Conservation (phyloP, 495 filamentous ascomycete species). For the Penicillium dipodomyicola region DNA sequence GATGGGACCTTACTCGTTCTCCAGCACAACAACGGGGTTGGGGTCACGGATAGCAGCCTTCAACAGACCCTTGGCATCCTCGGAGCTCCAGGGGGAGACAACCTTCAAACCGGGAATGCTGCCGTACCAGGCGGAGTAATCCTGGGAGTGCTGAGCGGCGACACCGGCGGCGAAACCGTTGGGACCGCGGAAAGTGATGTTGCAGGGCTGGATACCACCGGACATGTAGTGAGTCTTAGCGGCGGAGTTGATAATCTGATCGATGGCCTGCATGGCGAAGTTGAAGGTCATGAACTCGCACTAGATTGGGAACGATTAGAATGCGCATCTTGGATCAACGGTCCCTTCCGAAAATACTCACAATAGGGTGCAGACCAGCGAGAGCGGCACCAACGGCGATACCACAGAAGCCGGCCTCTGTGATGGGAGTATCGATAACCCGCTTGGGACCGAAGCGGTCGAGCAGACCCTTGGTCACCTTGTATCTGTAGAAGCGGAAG, state of each 20-base stretch:
- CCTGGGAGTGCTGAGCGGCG: conserved; percentile 96
- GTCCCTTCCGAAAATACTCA: conserved; percentile 48
- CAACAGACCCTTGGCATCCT: conserved; percentile 95
- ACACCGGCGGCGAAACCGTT: conserved; percentile 98
- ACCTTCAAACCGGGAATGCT: conserved; percentile 97
- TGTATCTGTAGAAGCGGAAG: conserved; percentile 61
- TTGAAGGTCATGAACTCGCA: conserved; percentile 99
- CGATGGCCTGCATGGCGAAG: conserved; percentile 99
- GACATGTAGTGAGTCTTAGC: conserved; percentile 99
- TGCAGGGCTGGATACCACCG: conserved; percentile 98
- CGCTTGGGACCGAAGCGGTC: conserved; percentile 97
- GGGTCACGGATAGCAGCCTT: conserved; percentile 98
- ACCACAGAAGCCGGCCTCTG: conserved; percentile 91
- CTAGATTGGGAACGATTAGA: conserved; percentile 44
- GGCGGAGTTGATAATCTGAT: conserved; percentile 98
- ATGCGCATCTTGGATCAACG: neutral
- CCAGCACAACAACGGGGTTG: conserved; percentile 90
- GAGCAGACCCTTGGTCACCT: conserved; percentile 94
- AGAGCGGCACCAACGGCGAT: conserved; percentile 91
- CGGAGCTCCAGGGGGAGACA: conserved; percentile 89
- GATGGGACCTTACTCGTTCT: conserved; percentile 73
- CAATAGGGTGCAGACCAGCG: conserved; percentile 88
- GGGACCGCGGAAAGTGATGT: conserved; percentile 97
- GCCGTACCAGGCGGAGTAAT: conserved; percentile 97
- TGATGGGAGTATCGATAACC: conserved; percentile 98